These are phyloP conservation scores for Schizophyllum amplum DNA, from an alignment of 1,284 basidiomycete genomes.

Conservation along the genomic window DNA sequence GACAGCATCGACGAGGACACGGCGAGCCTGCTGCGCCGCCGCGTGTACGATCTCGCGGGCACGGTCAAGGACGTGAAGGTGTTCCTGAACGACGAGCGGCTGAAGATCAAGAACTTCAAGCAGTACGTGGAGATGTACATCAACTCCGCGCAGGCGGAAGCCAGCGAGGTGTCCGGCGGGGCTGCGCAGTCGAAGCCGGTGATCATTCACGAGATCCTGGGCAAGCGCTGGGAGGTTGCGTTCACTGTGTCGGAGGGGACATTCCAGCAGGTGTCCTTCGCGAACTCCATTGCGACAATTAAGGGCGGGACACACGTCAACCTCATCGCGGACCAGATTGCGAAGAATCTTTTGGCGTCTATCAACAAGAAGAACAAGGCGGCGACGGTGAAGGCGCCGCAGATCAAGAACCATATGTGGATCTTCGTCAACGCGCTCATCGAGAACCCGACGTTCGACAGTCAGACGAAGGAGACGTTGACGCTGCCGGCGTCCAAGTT, in stretches of 20 bases:
- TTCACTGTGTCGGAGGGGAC: constrained; percentile 91
- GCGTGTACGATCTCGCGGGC: constrained; percentile 97
- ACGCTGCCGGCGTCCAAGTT: constrained; percentile 89
- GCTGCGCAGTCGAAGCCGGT: constrained; percentile 70
- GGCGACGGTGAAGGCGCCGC: constrained; percentile 84
- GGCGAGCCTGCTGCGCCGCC: constrained; percentile 83
- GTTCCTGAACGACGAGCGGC: constrained; percentile 83
- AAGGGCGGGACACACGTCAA: constrained; percentile 97
- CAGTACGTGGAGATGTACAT: constrained; percentile 97
- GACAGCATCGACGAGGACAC: constrained; percentile 88
- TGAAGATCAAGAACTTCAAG: constrained; percentile 96
- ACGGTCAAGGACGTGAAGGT: constrained; percentile 94
- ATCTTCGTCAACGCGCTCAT: constrained; percentile 96
- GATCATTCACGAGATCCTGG: constrained; percentile 78
- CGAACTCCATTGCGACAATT: constrained; percentile 95
- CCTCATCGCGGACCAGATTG: constrained; percentile 83
- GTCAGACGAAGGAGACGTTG: constrained; percentile 97
- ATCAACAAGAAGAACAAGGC: constrained; percentile 97
- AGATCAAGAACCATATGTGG: constrained; percentile 98
- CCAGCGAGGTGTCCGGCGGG: constrained; percentile 61
- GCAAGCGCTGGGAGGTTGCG: constrained; percentile 90
- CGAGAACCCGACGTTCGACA: constrained; percentile 98
- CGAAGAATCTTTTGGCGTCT: constrained; percentile 72
- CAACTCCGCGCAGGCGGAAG: constrained; percentile 59
- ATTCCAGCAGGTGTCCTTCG: constrained; percentile 94